Base-by-base conservation (phyloP, 108 stramenopile genomes). In the Cyclostephanos invisitatus region DNA sequence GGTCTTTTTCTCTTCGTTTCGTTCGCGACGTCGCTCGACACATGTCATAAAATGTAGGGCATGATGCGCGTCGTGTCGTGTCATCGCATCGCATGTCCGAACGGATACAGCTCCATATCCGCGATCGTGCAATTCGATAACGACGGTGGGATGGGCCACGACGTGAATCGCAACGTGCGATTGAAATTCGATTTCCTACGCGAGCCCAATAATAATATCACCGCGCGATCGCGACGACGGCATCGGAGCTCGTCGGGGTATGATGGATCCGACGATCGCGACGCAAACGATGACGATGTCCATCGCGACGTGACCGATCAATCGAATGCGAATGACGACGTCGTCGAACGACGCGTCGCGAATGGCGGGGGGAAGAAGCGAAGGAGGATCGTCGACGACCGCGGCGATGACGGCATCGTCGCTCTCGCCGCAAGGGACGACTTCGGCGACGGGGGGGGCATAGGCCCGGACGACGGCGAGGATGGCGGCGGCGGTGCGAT, bases 41-140 rank as follows among this genome's bases (percentile, higher is more conserved):
- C 40, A 40, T 40, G 11, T 40, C 40, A 8, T 40, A 8, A 7
- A 40, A 8, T 40, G 36, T 51, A 83, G 64, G 64, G 74, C 17
- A 25, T 74, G 12, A 14, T 93, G 28, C 73, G 66, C 53, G 91
- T 93, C 1, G 75, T 77, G 28, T 81, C 81, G 14, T 90, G 85
- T 46, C 48, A 73, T 37, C 77, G 91, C 27, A 67, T 80, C 7
- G 69, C 76, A 32, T 76, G 82, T 3, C 54, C 50, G 12, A 70
- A 81, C 17, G 85, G 80, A 12, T 83, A 77, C 49, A 82, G 73
- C 28, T 56, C 65, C 20, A 87, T 87, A 27, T 63, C 82, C 62
- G 89, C 86, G 44, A 68, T 76, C 10, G 68, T 88, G 10, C 61
- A 70, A 57, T 36, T 88, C 10, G 57, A 80, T 24, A 61, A 77